Conservation (phyloP, 352 stramenopile genomes). For the Phytophthora hibernalis region DNA sequence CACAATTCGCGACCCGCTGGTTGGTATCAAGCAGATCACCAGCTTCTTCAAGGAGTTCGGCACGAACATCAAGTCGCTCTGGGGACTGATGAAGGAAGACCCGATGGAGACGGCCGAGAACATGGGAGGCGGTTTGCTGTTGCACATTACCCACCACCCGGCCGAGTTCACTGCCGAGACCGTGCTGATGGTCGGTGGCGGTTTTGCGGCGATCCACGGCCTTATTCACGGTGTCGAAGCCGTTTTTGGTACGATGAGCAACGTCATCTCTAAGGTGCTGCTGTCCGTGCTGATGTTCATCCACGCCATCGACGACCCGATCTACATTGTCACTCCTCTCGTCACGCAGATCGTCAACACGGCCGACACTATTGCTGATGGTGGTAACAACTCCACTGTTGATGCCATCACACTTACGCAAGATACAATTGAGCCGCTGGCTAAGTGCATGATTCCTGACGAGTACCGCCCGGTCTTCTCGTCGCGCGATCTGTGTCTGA, state of each 20-base stretch:
- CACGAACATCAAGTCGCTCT: slow-evolving; percentile 27
- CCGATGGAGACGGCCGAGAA: slow-evolving; percentile 30
- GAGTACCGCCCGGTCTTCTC: slow-evolving; percentile 31
- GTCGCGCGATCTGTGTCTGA: slow-evolving; percentile 35
- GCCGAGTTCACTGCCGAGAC: slow-evolving; percentile 38
- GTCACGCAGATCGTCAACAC: slow-evolving; percentile 31
- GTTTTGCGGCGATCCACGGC: slow-evolving; percentile 28
- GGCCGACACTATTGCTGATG: background rate
- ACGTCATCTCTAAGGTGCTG: slow-evolving; percentile 16
- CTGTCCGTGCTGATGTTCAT: slow-evolving; percentile 37
- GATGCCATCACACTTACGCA: slow-evolving; percentile 8
- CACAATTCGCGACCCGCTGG: slow-evolving; percentile 15
- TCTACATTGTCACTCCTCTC: slow-evolving; percentile 32
- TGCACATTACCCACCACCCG: slow-evolving; percentile 35
- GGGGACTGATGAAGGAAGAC: slow-evolving; percentile 29
- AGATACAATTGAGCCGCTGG: slow-evolving; percentile 9
- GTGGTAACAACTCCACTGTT: background rate
- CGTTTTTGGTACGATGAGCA: slow-evolving; percentile 32
- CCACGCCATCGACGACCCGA: slow-evolving; percentile 34
- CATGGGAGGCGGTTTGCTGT: slow-evolving; percentile 30
- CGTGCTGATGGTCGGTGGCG: slow-evolving; percentile 18
- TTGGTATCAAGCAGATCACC: slow-evolving; percentile 11
- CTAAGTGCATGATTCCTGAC: slow-evolving; percentile 23
- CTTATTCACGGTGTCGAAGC: slow-evolving; percentile 27
- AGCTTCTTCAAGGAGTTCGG: slow-evolving; percentile 28